A percentile compares a stretch with the other conserved stretches of the same genome.
phyloP scores from a whole-genome alignment of 306 rosid species.

The Fragaria ananassa region DNA sequence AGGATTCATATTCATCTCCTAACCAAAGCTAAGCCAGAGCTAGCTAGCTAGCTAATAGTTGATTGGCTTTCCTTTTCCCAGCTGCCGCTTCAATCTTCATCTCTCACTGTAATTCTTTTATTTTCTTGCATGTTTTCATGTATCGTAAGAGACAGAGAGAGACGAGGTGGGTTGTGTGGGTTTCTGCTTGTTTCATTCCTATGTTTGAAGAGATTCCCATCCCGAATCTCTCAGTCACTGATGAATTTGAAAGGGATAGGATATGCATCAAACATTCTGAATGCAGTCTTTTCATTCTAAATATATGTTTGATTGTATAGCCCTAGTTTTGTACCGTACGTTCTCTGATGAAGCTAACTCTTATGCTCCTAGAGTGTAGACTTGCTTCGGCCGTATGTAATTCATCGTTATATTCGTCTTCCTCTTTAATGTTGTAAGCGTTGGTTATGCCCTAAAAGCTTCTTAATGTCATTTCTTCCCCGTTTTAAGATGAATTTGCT shows the following conservation, averaged over 20 bases:
- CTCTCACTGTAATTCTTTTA: not conserved
- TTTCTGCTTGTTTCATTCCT: conserved; percentile 11
- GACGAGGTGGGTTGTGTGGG: not conserved
- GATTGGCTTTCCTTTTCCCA: not conserved
- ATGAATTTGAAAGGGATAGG: conserved; percentile 1
- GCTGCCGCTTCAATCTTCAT: conserved; percentile 2
- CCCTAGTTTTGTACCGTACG: not conserved
- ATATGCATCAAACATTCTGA: not conserved
- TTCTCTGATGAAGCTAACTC: not conserved
- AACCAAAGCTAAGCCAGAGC: too few relatives aligned
- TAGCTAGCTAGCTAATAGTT: not conserved
- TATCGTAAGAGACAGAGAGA: not conserved
- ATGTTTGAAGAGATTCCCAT: conserved; percentile 1
- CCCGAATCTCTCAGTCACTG: not conserved
- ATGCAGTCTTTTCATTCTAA: conserved; percentile 19
- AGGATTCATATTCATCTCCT: conserved; percentile 11
- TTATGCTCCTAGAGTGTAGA: not conserved
- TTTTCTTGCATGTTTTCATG: not conserved
- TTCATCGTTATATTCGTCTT: too few relatives aligned
- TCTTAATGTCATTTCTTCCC: too few relatives aligned
- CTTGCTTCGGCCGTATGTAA: too few relatives aligned
- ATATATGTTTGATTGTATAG: not conserved
- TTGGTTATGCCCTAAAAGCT: too few relatives aligned
- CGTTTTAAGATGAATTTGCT: not conserved
- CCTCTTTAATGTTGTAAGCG: fast-evolving